These are phyloP conservation scores for Globisporangium heterothallicum DNA, from an alignment of 352 stramenopile genomes.

Conservation along the genomic window DNA sequence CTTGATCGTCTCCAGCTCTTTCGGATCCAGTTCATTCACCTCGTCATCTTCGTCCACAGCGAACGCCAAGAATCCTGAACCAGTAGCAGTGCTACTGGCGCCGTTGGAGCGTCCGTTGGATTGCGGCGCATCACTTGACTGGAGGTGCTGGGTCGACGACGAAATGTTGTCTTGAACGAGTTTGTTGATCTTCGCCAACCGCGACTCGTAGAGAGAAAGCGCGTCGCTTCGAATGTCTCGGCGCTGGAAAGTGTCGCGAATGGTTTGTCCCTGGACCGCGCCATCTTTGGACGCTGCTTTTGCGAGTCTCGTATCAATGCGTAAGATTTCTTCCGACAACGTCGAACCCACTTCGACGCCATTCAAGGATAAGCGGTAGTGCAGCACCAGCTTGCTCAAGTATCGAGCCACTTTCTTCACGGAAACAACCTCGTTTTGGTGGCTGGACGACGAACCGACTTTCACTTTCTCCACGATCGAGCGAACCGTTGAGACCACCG, in stretches of 20 bases:
- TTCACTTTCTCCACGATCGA: conserved; percentile 22
- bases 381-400: conserved; percentile 46
- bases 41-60: conserved; percentile 9
- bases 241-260: conserved; percentile 74
- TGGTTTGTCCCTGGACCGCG: conserved; percentile 56
- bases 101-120: not conserved
- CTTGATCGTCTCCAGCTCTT: conserved; percentile 31
- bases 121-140: conserved; percentile 14
- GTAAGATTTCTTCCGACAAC: conserved; percentile 42
- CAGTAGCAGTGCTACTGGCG: no score
- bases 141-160: conserved; percentile 29
- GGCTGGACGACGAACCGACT: conserved; percentile 3
- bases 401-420: conserved; percentile 32
- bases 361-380: conserved; percentile 41
- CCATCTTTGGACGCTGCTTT: conserved; percentile 37
- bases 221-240: conserved; percentile 72
- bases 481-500: conserved; percentile 38
- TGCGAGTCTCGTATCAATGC: conserved; percentile 42
- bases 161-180: conserved; percentile 35
- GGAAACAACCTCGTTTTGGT: conserved; percentile 12
- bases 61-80: conserved; percentile 8
- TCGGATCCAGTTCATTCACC: conserved; percentile 21
- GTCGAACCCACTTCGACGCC: conserved; percentile 34
- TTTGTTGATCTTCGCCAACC: conserved; percentile 32
- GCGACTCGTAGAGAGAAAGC: conserved; percentile 39